Conservation (phyloP, 2,329 filamentous ascomycete species). For the Fusarium transvaalense region DNA sequence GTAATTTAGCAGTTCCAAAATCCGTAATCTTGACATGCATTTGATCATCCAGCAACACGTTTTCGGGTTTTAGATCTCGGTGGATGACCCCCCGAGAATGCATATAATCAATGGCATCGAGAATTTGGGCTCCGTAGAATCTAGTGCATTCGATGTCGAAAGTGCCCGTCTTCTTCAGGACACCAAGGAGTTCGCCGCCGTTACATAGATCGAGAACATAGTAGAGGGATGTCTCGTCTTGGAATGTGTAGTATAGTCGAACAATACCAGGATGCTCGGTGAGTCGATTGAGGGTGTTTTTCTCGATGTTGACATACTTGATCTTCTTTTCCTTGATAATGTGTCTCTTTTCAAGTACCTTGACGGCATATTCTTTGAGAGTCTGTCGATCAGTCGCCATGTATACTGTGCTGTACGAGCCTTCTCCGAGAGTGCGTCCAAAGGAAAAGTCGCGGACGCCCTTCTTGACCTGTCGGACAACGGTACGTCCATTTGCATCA, state of each 20-base stretch:
- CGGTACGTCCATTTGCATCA: conserved; percentile 84
- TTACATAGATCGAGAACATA: conserved; percentile 96
- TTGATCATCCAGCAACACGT: conserved; percentile 92
- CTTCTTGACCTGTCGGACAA: conserved; percentile 91
- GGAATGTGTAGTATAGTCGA: conserved; percentile 97
- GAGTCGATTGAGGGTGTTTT: conserved; percentile 94
- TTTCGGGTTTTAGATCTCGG: conserved; percentile 95
- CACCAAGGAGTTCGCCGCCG: conserved; percentile 90
- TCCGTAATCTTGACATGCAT: conserved; percentile 99
- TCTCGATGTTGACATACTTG: conserved; percentile 99
- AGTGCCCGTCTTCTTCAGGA: conserved; percentile 92
- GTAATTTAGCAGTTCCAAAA: conserved; percentile 96
- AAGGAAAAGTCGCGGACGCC: conserved; percentile 98
- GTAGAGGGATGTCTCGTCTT: conserved; percentile 95
- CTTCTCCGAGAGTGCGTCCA: conserved; percentile 89
- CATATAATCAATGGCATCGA: conserved; percentile 98
- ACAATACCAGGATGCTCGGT: conserved; percentile 98
- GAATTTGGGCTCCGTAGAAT: conserved; percentile 95
- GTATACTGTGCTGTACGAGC: conserved; percentile 96
- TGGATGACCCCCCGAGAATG: conserved; percentile 96
- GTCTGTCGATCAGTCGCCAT: conserved; percentile 94
- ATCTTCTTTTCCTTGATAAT: conserved; percentile 99
- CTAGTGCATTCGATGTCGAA: conserved; percentile 95
- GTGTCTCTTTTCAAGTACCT: conserved; percentile 97
- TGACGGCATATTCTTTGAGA: conserved; percentile 96